phyloP scores from a whole-genome alignment of 2,329 filamentous ascomycete genomes.

The Mycosphaerelloides madeirae region DNA sequence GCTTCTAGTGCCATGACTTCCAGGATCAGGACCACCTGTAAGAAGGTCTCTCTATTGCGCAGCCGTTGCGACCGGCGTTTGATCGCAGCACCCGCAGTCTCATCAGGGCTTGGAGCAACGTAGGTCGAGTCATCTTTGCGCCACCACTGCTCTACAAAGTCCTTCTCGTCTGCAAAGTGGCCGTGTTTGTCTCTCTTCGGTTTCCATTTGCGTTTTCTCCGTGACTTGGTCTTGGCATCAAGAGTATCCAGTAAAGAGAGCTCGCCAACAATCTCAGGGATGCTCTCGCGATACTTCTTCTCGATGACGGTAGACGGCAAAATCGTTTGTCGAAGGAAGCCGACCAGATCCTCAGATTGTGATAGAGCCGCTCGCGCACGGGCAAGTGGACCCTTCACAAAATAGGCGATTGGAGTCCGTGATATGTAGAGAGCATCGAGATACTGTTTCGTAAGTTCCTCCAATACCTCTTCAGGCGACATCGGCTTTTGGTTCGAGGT shows the following conservation, averaged over 20 bases:
- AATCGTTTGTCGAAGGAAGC: conserved; percentile 55
- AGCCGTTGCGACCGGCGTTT: conserved; percentile 62
- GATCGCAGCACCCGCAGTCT: conserved; percentile 45
- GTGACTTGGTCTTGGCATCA: conserved; percentile 26
- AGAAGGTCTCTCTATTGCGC: conserved; percentile 69
- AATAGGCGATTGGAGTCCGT: conserved; percentile 74
- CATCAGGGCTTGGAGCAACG: conserved; percentile 33
- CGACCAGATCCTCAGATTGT: conserved; percentile 59
- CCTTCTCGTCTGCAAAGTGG: conserved; percentile 63
- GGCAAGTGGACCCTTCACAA: conserved; percentile 75
- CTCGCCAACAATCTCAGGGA: conserved; percentile 61
- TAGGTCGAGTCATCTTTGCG: conserved; percentile 46
- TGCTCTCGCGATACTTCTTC: conserved; percentile 71
- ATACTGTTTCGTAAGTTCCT: conserved; percentile 33
- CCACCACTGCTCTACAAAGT: conserved; percentile 68
- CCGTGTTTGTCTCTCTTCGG: conserved; percentile 63
- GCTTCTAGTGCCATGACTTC: conserved; percentile 69
- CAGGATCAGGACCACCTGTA: conserved; percentile 74
- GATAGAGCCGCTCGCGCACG: conserved; percentile 67
- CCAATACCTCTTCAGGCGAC: conserved; percentile 16
- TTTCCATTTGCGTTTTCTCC: conserved; percentile 56
- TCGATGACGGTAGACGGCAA: conserved; percentile 56
- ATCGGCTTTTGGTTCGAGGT: not conserved
- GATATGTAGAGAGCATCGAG: conserved; percentile 45
- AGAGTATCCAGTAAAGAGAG: conserved; percentile 28